Base-by-base conservation (phyloP, 352 stramenopile genomes). In the Thalassiosira exigua region DNA sequence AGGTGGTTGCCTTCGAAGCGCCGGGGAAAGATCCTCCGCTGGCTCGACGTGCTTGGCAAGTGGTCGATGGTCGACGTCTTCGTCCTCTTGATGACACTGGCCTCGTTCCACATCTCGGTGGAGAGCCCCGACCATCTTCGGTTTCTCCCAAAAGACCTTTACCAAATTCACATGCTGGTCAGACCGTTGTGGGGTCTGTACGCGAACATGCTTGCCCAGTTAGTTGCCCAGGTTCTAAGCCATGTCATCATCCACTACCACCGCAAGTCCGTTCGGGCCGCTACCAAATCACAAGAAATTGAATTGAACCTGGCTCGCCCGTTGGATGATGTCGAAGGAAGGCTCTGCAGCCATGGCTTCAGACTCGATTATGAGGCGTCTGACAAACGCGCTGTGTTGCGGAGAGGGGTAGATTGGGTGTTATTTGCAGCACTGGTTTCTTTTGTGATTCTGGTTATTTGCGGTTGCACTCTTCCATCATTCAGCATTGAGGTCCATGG, bases 241-340 rank as follows among this genome's bases (percentile, higher is more conserved):
- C 89, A 94, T 66, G 66, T 91, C 51, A 90, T 94, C 30, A 92
- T 93, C 66, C 78, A 94, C 53, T 94, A 90, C 54, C 89, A 94
- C 62, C 75, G 86, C 24, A 81, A 81, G 66, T 86, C 68, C 24
- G 51, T 68, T 17, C 39, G 4, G 21, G 42, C 53, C 24, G 72
- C 75, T 48, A 60, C 14, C 30, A 0, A 44, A 0, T 22, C 32
- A 5, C 70, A 85, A 69, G 67, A 84, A 54, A 32, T 75, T 65
- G 75, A 82, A 50, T 75, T 41, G 60, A 26, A 60, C 29, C 26
- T 81, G 26, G 27, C 32, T 11, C 44, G 44, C 39, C 52, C 33
- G 19, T 41, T 33, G 9, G 41, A 33, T 21, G 50, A 51, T 64
- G 54, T 48, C 5, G 32, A 12, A 27, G 26, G 61, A 51, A 56